Percentiles rank a stretch among this genome's conserved stretches.
Conservation (phyloP, 441 rosid species). For the Pelargonium citronellum region DNA sequence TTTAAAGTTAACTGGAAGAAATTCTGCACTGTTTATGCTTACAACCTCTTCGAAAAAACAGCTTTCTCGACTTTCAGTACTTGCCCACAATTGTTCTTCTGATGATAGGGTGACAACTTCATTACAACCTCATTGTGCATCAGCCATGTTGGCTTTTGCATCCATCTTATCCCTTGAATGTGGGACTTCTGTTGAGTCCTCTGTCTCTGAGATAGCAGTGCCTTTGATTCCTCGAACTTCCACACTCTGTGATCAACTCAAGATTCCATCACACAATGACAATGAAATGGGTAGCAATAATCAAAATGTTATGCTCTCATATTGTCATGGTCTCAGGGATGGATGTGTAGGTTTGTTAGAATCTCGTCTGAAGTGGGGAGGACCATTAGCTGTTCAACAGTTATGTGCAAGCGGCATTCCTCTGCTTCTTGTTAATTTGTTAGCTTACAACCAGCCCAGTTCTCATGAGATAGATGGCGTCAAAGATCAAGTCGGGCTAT, state of each 20-base stretch:
- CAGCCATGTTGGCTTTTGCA: constrained; percentile 93
- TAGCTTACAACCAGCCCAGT: constrained; percentile 40
- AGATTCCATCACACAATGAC: constrained; percentile 40
- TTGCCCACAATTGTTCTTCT: constrained; percentile 60
- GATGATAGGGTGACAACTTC: constrained; percentile 55
- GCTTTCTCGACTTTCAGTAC: constrained; percentile 65
- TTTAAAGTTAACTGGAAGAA: constrained; percentile 76
- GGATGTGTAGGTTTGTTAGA: constrained; percentile 93
- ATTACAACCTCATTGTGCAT: constrained; percentile 62
- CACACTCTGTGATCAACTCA: constrained; percentile 69
- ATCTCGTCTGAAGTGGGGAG: constrained; percentile 79
- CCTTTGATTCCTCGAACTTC: constrained; percentile 89
- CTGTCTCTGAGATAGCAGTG: constrained; percentile 66
- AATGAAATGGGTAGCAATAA: constrained; percentile 31
- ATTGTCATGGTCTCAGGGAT: constrained; percentile 87
- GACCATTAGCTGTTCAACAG: constrained; percentile 78
- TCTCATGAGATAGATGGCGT: constrained; percentile 37
- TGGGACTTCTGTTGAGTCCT: constrained; percentile 67
- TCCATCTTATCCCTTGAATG: constrained; percentile 87
- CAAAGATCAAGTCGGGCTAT: constrained; percentile 50
- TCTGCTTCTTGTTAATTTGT: constrained; percentile 59
- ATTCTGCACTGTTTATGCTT: constrained; percentile 77
- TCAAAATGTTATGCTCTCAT: constrained; percentile 44
- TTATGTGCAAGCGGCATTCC: constrained; percentile 84
- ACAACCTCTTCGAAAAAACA: constrained; percentile 84